Base-by-base conservation (phyloP, 2,329 filamentous ascomycete species). In the Venturia carpophila region DNA sequence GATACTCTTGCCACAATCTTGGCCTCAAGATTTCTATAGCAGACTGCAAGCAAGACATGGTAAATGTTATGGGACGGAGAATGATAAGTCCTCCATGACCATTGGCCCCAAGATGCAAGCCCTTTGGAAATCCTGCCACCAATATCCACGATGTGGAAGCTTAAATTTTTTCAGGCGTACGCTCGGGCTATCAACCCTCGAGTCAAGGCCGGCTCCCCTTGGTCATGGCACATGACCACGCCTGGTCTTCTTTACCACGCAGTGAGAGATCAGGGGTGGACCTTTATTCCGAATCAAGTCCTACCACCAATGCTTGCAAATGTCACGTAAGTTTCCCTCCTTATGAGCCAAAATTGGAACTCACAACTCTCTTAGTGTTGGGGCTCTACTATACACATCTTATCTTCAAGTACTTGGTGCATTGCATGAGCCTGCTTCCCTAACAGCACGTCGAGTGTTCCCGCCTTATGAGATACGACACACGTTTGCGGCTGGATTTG, bases 261-360 rank as follows among this genome's bases (percentile, higher is more conserved):
- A 0, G 80, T 92, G 45, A 80, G 79, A 62, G 82, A 84, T n/a
- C 80, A 91, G 66, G 89, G 89, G 62, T 91, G 88, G 89, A 77
- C 80, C 24, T 86, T 92, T 64, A 81, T 92, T 13, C 88, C 88
- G 0, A 86, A 90, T 67, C 88, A 91, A 76, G 84, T 92, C n/a
- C 76, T 92, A 24, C 89, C 89, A 52, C 89, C 89, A 17, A 78
- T 92, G 52, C 77, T 91, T 21, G 89, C 89, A 42, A 92, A 92
- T 69, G 83, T 90, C 0, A 84, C 83, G 80, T 83, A 73, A 27
- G 37, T 58, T 15, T 11, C 42, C 58, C 24, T 60, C 13, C 27
- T 27, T 34, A 21, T 39, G 30, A n/a, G 21, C 11, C 30, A 3
- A 19, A 71, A 55, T 71, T 62, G 11, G 5, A 17, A 49, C 49